Conservation (phyloP, 805 yeast genomes). For the Cyberlindnera samutprakarnensis region DNA sequence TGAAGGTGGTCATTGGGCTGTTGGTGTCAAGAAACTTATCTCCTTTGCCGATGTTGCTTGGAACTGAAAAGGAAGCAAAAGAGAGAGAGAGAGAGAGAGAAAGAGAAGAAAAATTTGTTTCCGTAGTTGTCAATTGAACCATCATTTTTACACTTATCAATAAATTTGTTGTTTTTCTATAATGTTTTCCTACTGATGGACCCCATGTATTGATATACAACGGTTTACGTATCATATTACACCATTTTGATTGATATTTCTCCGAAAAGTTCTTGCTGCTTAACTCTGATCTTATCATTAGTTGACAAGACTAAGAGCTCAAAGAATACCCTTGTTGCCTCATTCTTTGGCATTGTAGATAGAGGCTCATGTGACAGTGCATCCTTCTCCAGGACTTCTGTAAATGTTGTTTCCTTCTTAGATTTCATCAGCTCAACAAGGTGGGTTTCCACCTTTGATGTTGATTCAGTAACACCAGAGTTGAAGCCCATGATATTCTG, state of each 20-base stretch:
- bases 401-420: conserved; percentile 22
- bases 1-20: conserved; percentile 88
- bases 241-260: conserved; percentile 37
- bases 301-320: conserved; percentile 80
- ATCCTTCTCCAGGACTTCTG: conserved; percentile 31
- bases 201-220: no score
- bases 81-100: no score
- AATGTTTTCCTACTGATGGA: no score
- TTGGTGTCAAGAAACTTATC: conserved; percentile 83
- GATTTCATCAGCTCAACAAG: conserved; percentile 3
- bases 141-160: no score
- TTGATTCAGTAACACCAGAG: conserved; percentile 36
- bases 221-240: no score
- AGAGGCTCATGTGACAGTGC: conserved; percentile 20
- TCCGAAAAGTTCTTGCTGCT: conserved; percentile 56
- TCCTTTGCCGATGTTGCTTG: conserved; percentile 63
- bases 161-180: no score
- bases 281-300: conserved; percentile 55
- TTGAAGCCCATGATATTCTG: conserved; percentile 13
- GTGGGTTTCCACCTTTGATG: conserved; percentile 34
- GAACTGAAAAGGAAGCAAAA: no score
- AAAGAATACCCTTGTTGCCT: conserved; percentile 70
- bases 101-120: no score
- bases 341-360: conserved; percentile 36
- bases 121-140: no score